Percentiles rank a stretch among this genome's conserved stretches.
Evolutionary conservation across 352 stramenopile species (phyloP).

Genomic region (Elongisporangium prolatum): DNA sequence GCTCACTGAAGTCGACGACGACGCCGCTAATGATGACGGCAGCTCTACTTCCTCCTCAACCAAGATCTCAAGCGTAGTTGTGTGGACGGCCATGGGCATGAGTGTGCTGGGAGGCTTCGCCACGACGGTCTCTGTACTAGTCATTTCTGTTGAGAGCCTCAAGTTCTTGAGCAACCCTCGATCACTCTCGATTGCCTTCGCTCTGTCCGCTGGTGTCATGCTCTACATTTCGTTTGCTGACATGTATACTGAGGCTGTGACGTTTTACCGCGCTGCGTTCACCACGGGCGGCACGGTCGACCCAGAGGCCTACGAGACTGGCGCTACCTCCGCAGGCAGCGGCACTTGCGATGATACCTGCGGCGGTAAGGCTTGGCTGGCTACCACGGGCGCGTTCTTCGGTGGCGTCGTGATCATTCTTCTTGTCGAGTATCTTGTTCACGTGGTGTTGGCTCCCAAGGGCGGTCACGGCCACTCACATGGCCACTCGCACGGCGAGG

Average conservation of each 20-base stretch:
- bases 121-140: slow-evolving; percentile 52
- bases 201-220: slow-evolving; percentile 71
- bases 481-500: slow-evolving; percentile 21
- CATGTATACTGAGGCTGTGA: slow-evolving; percentile 43
- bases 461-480: neutral
- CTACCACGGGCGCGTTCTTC: slow-evolving; percentile 48
- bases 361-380: slow-evolving; percentile 54
- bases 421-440: slow-evolving; percentile 13
- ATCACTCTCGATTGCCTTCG: slow-evolving; percentile 58
- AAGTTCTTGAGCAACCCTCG: slow-evolving; percentile 53
- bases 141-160: slow-evolving; percentile 51
- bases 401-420: slow-evolving; percentile 57
- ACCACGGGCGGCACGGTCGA: slow-evolving; percentile 43
- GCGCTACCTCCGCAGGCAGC: slow-evolving; percentile 17
- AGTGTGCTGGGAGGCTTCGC: slow-evolving; percentile 61
- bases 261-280: slow-evolving; percentile 49
- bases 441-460: slow-evolving; percentile 8
- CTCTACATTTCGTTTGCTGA: slow-evolving; percentile 67
- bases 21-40: slow-evolving; percentile 29
- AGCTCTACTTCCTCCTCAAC: slow-evolving; percentile 18
- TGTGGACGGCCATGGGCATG: slow-evolving; percentile 63
- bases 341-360: slow-evolving; percentile 58
- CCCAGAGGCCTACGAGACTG: slow-evolving; percentile 63
- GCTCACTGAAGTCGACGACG: slow-evolving; percentile 4
- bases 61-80: slow-evolving; percentile 37